Evolutionary conservation across 768 basidiomycete genomes (phyloP).

Genomic region (Daedaleopsis sinensis): DNA sequence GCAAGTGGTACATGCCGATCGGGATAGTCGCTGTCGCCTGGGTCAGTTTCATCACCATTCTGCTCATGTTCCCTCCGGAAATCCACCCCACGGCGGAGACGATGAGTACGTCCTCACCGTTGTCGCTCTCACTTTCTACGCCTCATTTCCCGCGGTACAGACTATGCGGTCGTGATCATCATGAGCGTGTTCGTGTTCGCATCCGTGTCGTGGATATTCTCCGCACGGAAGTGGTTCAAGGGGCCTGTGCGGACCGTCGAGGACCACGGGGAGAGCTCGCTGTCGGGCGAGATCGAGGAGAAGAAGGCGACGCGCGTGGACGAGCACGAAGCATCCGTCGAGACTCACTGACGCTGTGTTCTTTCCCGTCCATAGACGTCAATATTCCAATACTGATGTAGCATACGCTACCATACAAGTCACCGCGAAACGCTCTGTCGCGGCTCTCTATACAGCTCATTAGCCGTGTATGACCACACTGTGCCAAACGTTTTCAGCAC

Average conservation of each 20-base stretch:
- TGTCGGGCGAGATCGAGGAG: slow-evolving; percentile 6
- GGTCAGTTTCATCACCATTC: slow-evolving; percentile 62
- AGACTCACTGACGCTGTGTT: background rate
- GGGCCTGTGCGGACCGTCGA: slow-evolving; percentile 59
- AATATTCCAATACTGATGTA: too few species aligned
- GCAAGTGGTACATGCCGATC: slow-evolving; percentile 60
- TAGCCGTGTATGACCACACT: too few species aligned
- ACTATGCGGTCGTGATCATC: slow-evolving; percentile 71
- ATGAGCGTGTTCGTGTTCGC: slow-evolving; percentile 68
- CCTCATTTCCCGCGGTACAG: slow-evolving; percentile 37
- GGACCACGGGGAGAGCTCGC: background rate
- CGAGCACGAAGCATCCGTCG: slow-evolving; percentile 10
- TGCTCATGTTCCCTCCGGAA: slow-evolving; percentile 59
- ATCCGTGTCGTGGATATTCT: slow-evolving; percentile 61
- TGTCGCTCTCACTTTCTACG: too few species aligned
- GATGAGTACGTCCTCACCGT: slow-evolving; percentile 56
- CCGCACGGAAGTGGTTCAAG: slow-evolving; percentile 71
- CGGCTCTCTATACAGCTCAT: background rate
- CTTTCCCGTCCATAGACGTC: too few species aligned
- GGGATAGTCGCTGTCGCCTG: slow-evolving; percentile 65
- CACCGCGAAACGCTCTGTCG: background rate
- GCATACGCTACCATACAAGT: background rate
- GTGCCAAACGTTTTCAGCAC: too few species aligned
- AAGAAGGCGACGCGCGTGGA: slow-evolving; percentile 9
- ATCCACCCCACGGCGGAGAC: slow-evolving; percentile 42